Evolutionary conservation across 2,329 filamentous ascomycete genomes (phyloP), one percentile per base, ranked within the genome.

Genomic region (Fusarium buharicum): DNA sequence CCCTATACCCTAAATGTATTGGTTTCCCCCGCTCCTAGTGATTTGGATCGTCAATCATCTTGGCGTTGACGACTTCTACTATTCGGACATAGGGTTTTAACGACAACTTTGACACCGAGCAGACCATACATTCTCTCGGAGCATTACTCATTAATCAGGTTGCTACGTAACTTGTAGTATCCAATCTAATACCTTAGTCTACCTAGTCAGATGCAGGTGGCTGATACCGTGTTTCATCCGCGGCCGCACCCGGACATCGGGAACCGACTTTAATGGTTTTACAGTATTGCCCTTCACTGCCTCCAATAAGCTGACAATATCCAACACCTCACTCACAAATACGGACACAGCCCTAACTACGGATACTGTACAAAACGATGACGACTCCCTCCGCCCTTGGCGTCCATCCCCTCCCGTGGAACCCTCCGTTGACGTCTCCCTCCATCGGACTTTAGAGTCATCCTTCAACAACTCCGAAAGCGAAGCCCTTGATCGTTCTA

Each of bases 41-140:
- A 59, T 54, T 54, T 54, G 14, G 36, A 54, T 54, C 47, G 18
- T 33, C 37, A 27, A 30, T 33, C 8, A 12, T 54, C 55, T 59
- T 59, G 56, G 56, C 56, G 17, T 59, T 59, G 56, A 59, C 55
- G 38, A 28, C 55, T 59, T 46, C 40, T 40, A 37, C 43, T 31
- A 13, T 18, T 18, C 39, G 14, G 38, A 34, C 36, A 54, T 47
- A 46, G 36, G 34, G 16, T 6, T 18, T 18, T n/a, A 4, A 36
- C 18, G 34, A 36, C 33, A 37, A 8, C 24, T 17, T 24, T 24
- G 22, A 24, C 22, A 24, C 22, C 22, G 22, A 24, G 22, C 22
- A 20, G n/a, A 38, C 24, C 24, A 24, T 31, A 16, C 24, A 7
- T 24, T 8, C 17, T 50, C 13, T 30, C 22, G 16, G 22, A 36